Evolutionary conservation across 2,329 filamentous ascomycete genomes (phyloP).

Genomic region (Colletotrichum caudatum): DNA sequence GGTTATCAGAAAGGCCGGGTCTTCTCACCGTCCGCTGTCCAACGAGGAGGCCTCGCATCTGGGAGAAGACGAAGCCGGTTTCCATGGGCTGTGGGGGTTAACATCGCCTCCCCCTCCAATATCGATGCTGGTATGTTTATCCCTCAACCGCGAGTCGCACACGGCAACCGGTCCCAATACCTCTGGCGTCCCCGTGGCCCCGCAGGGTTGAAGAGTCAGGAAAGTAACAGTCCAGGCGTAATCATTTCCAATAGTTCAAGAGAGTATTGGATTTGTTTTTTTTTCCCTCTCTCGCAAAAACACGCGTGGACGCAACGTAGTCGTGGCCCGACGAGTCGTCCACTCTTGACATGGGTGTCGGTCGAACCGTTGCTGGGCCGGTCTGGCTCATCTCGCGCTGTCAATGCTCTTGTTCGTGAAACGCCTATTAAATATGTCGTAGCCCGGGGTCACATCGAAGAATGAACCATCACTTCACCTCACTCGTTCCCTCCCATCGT

Average conservation of each 20-base stretch:
- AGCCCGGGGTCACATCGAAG: conserved; percentile 12
- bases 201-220: conserved; percentile 32
- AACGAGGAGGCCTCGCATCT: conserved; percentile 10
- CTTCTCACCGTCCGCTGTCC: background rate
- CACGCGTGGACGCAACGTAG: background rate
- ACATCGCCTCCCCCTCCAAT: background rate
- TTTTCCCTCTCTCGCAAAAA: conserved; percentile 1
- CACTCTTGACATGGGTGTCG: conserved; percentile 35
- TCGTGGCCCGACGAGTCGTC: background rate
- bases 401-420: conserved; percentile 10
- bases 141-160: background rate
- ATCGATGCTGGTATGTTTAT: background rate
- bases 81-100: background rate
- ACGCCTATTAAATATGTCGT: conserved; percentile 22
- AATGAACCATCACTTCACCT: conserved; percentile 17
- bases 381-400: conserved; percentile 11
- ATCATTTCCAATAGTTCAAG: conserved; percentile 22
- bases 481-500: conserved; percentile 3
- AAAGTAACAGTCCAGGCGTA: background rate
- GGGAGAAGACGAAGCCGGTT: background rate
- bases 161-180: background rate
- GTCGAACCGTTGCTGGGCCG: conserved; percentile 18
- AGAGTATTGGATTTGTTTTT: conserved; percentile 4
- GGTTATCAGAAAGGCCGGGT: conserved; percentile 13
- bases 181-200: background rate